A percentile compares a stretch with the other conserved stretches of the same genome.
Conservation (phyloP, 257 asterid species). For the Solanum virginianum region DNA sequence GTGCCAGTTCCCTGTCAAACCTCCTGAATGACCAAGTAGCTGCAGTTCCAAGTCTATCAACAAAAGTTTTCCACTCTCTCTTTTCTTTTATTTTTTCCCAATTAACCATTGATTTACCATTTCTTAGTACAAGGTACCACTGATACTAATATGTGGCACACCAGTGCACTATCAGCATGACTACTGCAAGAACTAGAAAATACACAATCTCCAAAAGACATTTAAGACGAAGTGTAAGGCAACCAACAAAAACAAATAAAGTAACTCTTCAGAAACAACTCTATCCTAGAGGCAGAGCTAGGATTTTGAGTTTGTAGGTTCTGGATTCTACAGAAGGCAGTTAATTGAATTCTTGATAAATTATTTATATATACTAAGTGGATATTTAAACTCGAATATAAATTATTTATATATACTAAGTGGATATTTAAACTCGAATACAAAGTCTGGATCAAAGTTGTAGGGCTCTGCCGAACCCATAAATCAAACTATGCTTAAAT, state of each 20-base stretch:
- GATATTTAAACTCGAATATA: no score
- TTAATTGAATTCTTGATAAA: not conserved
- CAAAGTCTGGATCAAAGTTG: not conserved
- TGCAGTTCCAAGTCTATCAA: not conserved
- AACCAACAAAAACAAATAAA: not conserved
- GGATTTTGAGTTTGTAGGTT: not conserved
- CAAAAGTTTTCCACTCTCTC: not conserved
- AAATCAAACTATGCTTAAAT: not conserved
- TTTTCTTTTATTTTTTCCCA: not conserved
- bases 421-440: not conserved
- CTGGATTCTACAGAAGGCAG: not conserved
- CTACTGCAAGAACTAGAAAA: not conserved
- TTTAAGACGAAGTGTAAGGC: not conserved
- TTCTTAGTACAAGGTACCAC: not conserved
- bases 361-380: not conserved
- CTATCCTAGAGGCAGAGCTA: not conserved
- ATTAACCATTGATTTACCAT: not conserved
- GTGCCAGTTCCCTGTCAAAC: not conserved
- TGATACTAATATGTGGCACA: not conserved
- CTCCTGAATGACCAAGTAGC: not conserved
- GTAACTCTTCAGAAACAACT: not conserved
- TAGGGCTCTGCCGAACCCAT: not conserved
- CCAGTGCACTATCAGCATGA: not conserved
- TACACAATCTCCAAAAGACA: not conserved
- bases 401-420: not conserved